Conservation (phyloP, 805 yeast genomes). For the Barnettozyma sucrosica region DNA sequence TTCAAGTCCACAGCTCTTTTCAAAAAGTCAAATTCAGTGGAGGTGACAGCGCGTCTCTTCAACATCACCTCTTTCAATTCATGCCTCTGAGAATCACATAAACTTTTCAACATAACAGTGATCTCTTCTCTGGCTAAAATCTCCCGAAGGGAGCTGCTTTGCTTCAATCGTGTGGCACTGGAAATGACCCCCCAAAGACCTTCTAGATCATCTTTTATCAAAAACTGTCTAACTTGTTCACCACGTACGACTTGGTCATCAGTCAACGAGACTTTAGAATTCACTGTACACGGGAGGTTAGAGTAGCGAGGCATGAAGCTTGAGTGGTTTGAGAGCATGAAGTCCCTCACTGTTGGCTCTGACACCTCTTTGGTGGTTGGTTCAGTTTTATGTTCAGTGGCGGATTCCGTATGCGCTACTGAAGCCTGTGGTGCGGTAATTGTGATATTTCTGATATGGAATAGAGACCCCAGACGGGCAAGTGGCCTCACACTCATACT, state of each 20-base stretch:
- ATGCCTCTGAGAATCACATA: slow-evolving; percentile 1
- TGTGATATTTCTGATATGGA: not conserved
- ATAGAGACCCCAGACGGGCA: not conserved
- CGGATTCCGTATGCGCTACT: not conserved
- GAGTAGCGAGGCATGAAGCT: slow-evolving; percentile 1
- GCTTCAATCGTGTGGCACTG: not conserved
- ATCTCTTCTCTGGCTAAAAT: slow-evolving; percentile 7
- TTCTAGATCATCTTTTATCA: not conserved
- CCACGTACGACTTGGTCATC: not conserved
- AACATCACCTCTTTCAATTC: not conserved
- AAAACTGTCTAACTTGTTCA: not conserved
- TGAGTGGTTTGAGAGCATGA: not conserved
- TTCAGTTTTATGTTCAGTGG: not conserved
- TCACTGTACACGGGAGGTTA: not conserved
- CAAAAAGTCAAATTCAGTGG: not conserved
- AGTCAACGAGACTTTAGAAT: not conserved
- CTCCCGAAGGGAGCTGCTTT: not conserved
- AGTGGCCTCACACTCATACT: not conserved
- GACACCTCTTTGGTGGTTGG: not conserved
- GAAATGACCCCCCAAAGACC: slow-evolving; percentile 1
- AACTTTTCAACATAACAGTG: not conserved
- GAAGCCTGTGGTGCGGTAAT: slow-evolving; percentile 2
- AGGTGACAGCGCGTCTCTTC: not conserved
- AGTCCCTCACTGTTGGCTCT: not conserved
- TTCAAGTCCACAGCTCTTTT: not conserved